Percentiles rank a stretch among this genome's conserved stretches.
Evolutionary conservation across 1,139 yeast species (phyloP).

Genomic region (Geotrichum citri-aurantii): DNA sequence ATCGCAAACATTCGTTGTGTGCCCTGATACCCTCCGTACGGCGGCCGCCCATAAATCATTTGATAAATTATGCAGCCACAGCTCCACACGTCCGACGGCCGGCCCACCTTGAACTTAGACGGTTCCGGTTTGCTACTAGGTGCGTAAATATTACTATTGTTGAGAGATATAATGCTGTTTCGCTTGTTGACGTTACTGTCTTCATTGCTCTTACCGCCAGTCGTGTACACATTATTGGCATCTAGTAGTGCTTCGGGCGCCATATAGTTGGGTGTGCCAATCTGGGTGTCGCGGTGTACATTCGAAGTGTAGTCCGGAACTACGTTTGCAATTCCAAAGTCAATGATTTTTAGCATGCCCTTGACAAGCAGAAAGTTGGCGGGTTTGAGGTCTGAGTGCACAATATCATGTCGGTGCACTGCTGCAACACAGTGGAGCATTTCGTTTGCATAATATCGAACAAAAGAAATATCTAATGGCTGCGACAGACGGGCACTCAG

Average conservation of each 20-base stretch:
- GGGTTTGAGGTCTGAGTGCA: conserved; percentile 92
- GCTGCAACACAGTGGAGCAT: conserved; percentile 78
- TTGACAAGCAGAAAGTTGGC: conserved; percentile 87
- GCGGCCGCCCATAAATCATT: conserved; percentile 91
- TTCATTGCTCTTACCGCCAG: conserved; percentile 12
- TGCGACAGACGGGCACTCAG: conserved; percentile 49
- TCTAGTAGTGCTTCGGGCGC: conserved; percentile 92
- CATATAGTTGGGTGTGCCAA: conserved; percentile 97
- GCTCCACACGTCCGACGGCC: conserved; percentile 96
- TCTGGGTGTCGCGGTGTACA: conserved; percentile 82
- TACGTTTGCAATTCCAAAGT: conserved; percentile 93
- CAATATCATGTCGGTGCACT: conserved; percentile 83
- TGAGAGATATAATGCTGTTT: conserved; percentile 14
- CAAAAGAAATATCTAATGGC: conserved; percentile 69
- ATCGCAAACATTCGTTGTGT: conserved; percentile 79
- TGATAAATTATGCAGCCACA: conserved; percentile 95
- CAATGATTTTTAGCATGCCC: conserved; percentile 82
- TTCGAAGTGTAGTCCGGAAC: conserved; percentile 91
- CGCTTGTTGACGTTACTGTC: conserved; percentile 4
- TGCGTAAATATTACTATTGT: conserved; percentile 15
- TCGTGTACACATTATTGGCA: conserved; percentile 38
- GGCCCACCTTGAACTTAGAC: conserved; percentile 67
- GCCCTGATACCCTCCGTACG: conserved; percentile 77
- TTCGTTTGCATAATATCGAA: conserved; percentile 75
- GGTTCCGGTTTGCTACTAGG: conserved; percentile 27